Evolutionary conservation across 2,329 filamentous ascomycete species (phyloP).

Genomic region (Penicillium sp.): DNA sequence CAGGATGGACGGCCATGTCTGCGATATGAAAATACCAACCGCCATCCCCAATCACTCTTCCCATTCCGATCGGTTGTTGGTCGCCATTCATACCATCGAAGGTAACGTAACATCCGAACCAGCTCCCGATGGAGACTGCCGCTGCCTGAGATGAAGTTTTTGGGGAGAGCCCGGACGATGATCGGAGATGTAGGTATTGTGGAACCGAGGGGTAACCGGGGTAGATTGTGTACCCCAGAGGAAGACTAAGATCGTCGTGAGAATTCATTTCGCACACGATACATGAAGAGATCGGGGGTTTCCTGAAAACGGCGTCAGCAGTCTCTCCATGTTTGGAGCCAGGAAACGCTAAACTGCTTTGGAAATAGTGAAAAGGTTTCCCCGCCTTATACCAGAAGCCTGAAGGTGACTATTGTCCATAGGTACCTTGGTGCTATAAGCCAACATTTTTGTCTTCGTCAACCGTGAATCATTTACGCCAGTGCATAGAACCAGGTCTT

Average conservation of each 20-base stretch:
- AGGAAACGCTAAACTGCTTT: no score
- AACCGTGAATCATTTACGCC: no score
- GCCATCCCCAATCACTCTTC: conserved; percentile 53
- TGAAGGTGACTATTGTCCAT: no score
- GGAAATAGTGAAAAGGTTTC: no score
- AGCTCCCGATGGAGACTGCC: conserved; percentile 39
- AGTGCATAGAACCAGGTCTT: no score
- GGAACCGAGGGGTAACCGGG: conserved; percentile 36
- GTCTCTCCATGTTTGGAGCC: no score
- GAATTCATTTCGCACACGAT: not conserved
- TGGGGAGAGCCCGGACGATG: conserved; percentile 37
- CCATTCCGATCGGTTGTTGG: conserved; percentile 46
- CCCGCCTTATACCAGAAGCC: no score
- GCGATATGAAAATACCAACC: conserved; percentile 53
- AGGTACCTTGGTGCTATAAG: no score
- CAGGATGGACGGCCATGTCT: conserved; percentile 53
- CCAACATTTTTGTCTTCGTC: no score
- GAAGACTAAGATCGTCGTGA: conserved; percentile 17
- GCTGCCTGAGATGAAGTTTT: conserved; percentile 40
- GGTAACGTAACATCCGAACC: conserved; percentile 46
- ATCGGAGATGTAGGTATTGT: conserved; percentile 42
- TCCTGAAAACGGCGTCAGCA: no score
- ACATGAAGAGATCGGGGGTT: not conserved
- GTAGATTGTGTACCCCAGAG: conserved; percentile 39
- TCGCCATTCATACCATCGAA: conserved; percentile 18